Conservation (phyloP, 768 basidiomycete genomes). For the Suillus ampliporus region DNA sequence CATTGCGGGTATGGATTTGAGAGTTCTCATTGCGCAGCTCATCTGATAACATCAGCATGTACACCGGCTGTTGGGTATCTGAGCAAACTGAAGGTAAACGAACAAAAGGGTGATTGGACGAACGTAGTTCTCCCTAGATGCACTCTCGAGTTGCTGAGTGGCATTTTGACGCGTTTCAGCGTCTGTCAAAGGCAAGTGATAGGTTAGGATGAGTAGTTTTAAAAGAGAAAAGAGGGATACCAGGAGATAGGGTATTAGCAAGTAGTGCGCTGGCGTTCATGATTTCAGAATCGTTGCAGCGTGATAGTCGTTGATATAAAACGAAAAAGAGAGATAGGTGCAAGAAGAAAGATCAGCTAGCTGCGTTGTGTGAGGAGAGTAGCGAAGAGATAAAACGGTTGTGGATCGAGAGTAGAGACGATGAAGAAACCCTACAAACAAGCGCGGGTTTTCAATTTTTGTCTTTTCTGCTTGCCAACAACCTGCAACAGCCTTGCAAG, state of each 20-base stretch:
- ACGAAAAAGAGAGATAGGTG: conserved; percentile 20
- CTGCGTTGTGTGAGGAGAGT: not conserved
- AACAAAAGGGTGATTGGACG: conserved; percentile 38
- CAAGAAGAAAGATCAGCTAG: conserved; percentile 5
- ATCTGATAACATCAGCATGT: conserved; percentile 88
- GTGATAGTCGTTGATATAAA: conserved; percentile 31
- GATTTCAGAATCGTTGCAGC: conserved; percentile 39
- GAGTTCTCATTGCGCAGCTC: conserved; percentile 82
- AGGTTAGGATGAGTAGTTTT: conserved; percentile 38
- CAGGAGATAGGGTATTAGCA: conserved; percentile 89
- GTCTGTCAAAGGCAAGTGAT: conserved; percentile 54
- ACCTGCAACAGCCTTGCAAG: conserved; percentile 8
- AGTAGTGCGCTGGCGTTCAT: conserved; percentile 95
- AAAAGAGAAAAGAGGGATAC: conserved; percentile 52
- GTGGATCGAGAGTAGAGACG: conserved; percentile 1
- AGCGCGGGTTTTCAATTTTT: conserved; percentile 43
- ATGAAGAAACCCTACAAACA: conserved; percentile 17
- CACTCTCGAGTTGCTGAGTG: conserved; percentile 85
- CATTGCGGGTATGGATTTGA: conserved; percentile 80
- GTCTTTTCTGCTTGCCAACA: conserved; percentile 9
- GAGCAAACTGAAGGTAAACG: not conserved
- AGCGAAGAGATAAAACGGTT: not conserved
- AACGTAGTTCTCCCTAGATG: conserved; percentile 89
- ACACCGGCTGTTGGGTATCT: conserved; percentile 69
- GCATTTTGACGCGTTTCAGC: conserved; percentile 90